These are phyloP conservation scores for Xylaria sp. DNA, from an alignment of 2,329 filamentous ascomycete genomes.

Conservation along the genomic window DNA sequence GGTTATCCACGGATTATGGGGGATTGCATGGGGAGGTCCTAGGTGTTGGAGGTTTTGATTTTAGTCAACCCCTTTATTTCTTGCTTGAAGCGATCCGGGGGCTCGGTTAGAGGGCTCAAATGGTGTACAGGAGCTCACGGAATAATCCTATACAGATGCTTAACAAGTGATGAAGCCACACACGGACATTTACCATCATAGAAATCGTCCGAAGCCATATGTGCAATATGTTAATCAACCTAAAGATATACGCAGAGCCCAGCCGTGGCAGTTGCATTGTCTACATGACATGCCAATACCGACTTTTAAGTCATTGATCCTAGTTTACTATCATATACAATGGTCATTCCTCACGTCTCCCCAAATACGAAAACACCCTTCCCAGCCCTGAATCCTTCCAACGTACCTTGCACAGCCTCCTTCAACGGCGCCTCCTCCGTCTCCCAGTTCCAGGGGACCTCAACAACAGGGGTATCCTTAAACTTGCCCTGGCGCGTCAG, in stretches of 20 bases:
- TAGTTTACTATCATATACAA: not conserved
- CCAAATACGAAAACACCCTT: conserved; percentile 90
- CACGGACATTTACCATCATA: not conserved
- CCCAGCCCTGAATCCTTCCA: conserved; percentile 82
- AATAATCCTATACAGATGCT: conserved; percentile 2
- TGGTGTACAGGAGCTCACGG: conserved; percentile 11
- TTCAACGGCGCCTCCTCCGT: conserved; percentile 73
- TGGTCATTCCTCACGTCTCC: conserved; percentile 51
- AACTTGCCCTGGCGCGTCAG: conserved; percentile 79
- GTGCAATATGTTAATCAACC: not conserved
- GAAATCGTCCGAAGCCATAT: not conserved
- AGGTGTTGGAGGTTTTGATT: conserved; percentile 22
- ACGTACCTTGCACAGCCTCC: conserved; percentile 78
- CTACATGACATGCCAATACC: not conserved
- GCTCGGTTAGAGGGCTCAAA: conserved; percentile 1
- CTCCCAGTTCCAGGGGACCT: conserved; percentile 82
- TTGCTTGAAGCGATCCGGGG: not conserved
- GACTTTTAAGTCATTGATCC: not conserved
- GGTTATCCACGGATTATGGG: not conserved
- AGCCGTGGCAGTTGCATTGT: not conserved
- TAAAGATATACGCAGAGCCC: not conserved
- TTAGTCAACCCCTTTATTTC: not conserved
- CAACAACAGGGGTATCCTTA: conserved; percentile 79
- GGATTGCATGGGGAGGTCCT: conserved; percentile 5
- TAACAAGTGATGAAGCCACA: not conserved